Base-by-base conservation (phyloP, 768 basidiomycete species). In the Lyophyllum shimeji region DNA sequence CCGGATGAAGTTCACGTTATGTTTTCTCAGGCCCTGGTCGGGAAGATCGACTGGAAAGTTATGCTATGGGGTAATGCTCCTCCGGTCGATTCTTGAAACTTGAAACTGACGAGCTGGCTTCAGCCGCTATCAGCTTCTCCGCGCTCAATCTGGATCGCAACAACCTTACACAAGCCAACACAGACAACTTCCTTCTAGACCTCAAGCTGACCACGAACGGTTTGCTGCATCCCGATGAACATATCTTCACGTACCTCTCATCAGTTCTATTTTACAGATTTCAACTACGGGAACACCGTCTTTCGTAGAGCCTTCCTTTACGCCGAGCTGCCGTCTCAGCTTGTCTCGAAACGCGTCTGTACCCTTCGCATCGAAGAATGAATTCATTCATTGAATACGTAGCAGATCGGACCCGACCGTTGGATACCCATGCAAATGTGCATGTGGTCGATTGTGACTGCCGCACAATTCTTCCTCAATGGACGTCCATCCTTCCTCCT, bases 391-490 rank as follows among this genome's bases (percentile, higher is more conserved):
- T n/a, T 15, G 39, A 40, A n/a, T 9, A 17, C n/a, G n/a, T 25
- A 17, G 17, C 47, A 82, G 79, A 58, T 84, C 37, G 84, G 85
- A 2, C 84, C 84, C 2, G 85, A 87, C 65, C 76, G 81, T 23
- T 86, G 82, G 83, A 83, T 84, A 66, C 82, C 83, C 5, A 77
- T 74, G 1, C 82, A 84, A 64, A 82, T 84, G 71, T 79, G 77
- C 50, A 56, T 76, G 17, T 84, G 82, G 82, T 78, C 80, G 17
- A 65, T 83, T 43, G 74, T 85, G 5, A 77, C 83, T 6, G 60
- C 76, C 21, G 66, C 64, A 24, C 85, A 86, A 62, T 85, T 83
- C 61, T 84, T 78, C 76, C 70, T 86, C 17, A 75, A 71, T 0
- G 84, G 83, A n/a, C 69, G 77, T 34, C 60, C 78, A 0, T 71